These are phyloP conservation scores for Capillidium heterosporum DNA, from an alignment of 371 early-diverging fungal species.

Conservation along the genomic window DNA sequence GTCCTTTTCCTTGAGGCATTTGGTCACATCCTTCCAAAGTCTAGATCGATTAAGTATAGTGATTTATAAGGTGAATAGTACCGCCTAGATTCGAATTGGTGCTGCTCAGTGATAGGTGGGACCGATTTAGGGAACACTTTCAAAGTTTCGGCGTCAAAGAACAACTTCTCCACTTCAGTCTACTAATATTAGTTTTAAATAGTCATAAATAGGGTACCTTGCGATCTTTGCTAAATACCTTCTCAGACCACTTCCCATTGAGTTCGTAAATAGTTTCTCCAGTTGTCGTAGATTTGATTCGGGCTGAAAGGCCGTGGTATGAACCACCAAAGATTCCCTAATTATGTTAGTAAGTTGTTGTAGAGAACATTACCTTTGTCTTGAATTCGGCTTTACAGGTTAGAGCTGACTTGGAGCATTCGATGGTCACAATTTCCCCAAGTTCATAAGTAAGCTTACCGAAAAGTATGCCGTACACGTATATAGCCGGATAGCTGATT, in stretches of 20 bases:
- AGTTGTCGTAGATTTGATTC: constrained; percentile 58
- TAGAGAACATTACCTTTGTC: constrained; percentile 53
- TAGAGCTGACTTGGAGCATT: constrained; percentile 53
- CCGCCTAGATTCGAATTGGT: constrained; percentile 66
- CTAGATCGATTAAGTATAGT: constrained; percentile 11
- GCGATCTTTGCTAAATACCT: constrained; percentile 24
- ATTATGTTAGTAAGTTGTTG: constrained; percentile 9
- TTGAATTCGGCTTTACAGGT: constrained; percentile 75
- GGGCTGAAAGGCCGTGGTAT: constrained; percentile 67
- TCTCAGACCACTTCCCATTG: constrained; percentile 74
- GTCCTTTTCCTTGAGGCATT: constrained; percentile 42
- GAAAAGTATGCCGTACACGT: constrained; percentile 80
- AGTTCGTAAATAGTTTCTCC: constrained; percentile 62
- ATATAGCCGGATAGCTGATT: constrained; percentile 79
- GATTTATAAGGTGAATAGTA: constrained; percentile 8
- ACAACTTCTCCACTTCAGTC: constrained; percentile 20
- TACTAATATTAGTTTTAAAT: constrained; percentile 10
- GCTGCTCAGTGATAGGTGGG: constrained; percentile 48
- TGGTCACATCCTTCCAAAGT: constrained; percentile 68
- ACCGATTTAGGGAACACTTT: constrained; percentile 48
- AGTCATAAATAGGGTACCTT: background rate
- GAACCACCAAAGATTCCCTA: constrained; percentile 69
- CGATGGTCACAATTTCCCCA: constrained; percentile 58
- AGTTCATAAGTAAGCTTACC: constrained; percentile 90
- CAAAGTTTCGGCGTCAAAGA: constrained; percentile 54